Base-by-base conservation (phyloP, 495 filamentous ascomycete genomes). In the Cercophora newfieldiana region DNA sequence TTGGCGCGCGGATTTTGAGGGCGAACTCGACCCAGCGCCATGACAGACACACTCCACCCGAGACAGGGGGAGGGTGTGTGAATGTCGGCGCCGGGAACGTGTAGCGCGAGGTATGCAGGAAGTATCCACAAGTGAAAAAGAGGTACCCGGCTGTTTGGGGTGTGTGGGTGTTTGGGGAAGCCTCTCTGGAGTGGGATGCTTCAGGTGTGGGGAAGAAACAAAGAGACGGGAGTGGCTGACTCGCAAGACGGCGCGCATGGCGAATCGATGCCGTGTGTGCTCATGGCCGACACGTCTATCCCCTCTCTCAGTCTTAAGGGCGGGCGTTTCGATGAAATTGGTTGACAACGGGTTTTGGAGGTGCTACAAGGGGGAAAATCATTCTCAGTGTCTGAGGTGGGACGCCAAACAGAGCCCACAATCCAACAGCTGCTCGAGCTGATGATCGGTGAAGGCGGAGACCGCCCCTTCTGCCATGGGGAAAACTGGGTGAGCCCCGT, bases 161-260 rank as follows among this genome's bases (percentile, higher is more conserved):
- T n/a, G 47, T 65, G 63, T 69, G 68, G 70, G 70, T 69, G 37
- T 29, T 69, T 51, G 64, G 70, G 72, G 66, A 65, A 67, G 67
- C 67, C 66, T 71, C 69, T 64, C 53, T 49, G 58, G 68, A 68
- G 70, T 63, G 72, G 72, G 70, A 74, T 72, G 68, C 30, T 55
- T 12, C 21, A 29, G 54, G 28, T 65, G 63, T 71, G 62, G 67
- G 67, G 64, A 56, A 66, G 56, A 31, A 54, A 16, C 14, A 44
- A 53, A n/a, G 25, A 25, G 47, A 24, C 18, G 44, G 31, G 59
- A 62, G 51, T 59, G 37, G 48, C 54, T 63, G 59, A 62, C 22
- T 61, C 44, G 33, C 29, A 24, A 59, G 37, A 21, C 57, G 37
- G 18, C 22, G 31, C 18, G 19, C 30, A 24, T 24, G 44, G 30